Evolutionary conservation across 108 stramenopile species (phyloP).

Genomic region (Cyclotella choctawhatcheeana): DNA sequence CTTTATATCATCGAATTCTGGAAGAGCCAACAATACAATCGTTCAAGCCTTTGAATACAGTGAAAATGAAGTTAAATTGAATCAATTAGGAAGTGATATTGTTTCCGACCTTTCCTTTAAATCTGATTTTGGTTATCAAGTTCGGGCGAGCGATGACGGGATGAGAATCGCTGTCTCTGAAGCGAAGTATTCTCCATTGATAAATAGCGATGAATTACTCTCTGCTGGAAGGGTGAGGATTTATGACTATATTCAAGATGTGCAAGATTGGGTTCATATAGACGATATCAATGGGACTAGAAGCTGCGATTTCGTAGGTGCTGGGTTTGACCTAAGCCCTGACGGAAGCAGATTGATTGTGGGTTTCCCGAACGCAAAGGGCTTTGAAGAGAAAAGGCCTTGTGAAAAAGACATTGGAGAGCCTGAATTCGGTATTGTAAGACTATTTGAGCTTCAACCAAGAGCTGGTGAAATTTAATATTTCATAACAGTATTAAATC

Average conservation of each 20-base stretch:
- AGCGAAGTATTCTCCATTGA: conserved; percentile 6
- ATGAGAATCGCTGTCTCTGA: conserved; percentile 1
- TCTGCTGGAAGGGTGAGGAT: conserved; percentile 4
- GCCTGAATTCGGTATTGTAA: conserved; percentile 7
- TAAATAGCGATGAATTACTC: background rate
- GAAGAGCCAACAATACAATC: no score
- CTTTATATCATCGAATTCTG: no score
- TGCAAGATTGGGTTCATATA: background rate
- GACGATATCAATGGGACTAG: conserved; percentile 3
- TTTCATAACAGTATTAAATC: background rate
- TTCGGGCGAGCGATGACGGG: conserved; percentile 5
- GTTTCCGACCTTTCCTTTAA: background rate
- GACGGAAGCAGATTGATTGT: conserved; percentile 14
- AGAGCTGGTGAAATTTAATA: background rate
- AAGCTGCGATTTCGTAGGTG: conserved; percentile 19
- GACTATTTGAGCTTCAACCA: background rate
- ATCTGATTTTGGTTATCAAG: conserved; percentile 16
- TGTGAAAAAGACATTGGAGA: background rate
- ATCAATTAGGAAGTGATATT: background rate
- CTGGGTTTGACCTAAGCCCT: conserved; percentile 12
- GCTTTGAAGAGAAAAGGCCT: background rate
- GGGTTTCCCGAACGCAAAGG: conserved; percentile 15
- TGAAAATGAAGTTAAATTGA: background rate
- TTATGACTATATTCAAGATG: background rate
- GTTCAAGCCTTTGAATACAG: background rate